Evolutionary conservation across 2,329 filamentous ascomycete species (phyloP).

Genomic region (Mycocentrospora acerina): DNA sequence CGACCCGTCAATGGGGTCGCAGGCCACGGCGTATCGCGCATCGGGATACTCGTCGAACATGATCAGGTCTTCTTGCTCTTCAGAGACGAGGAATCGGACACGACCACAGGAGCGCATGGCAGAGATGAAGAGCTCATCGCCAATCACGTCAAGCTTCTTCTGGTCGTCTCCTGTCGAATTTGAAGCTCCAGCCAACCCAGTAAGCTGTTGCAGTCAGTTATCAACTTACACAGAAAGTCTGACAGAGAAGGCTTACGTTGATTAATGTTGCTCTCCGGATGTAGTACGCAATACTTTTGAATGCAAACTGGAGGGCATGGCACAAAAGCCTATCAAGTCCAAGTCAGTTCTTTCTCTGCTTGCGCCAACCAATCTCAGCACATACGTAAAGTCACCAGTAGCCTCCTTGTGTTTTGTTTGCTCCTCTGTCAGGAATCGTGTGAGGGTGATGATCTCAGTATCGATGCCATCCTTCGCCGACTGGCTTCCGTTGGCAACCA

Average conservation of each 20-base stretch:
- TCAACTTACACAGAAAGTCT: not conserved
- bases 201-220: conserved; percentile 57
- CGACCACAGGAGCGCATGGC: conserved; percentile 92
- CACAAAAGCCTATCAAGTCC: conserved; percentile 72
- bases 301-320: conserved; percentile 97
- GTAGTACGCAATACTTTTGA: conserved; percentile 99
- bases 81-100: conserved; percentile 90
- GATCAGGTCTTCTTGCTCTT: conserved; percentile 94
- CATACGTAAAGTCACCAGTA: conserved; percentile 97
- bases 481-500: conserved; percentile 46
- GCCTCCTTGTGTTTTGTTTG: conserved; percentile 91
- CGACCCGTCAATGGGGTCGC: conserved; percentile 96
- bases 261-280: conserved; percentile 94
- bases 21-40: conserved; percentile 89
- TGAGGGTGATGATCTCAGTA: conserved; percentile 93
- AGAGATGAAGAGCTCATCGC: conserved; percentile 95
- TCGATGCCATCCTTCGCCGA: conserved; percentile 77
- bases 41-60: conserved; percentile 73
- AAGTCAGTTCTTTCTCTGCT: too few species aligned
- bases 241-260: conserved; percentile 56
- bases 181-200: conserved; percentile 88
- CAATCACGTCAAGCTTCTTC: conserved; percentile 99
- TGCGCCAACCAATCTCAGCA: conserved; percentile 10
- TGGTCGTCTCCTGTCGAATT: conserved; percentile 97
- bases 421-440: conserved; percentile 93